These are phyloP conservation scores for Medicago ruthenica DNA, from an alignment of 306 rosid species.

Conservation along the genomic window DNA sequence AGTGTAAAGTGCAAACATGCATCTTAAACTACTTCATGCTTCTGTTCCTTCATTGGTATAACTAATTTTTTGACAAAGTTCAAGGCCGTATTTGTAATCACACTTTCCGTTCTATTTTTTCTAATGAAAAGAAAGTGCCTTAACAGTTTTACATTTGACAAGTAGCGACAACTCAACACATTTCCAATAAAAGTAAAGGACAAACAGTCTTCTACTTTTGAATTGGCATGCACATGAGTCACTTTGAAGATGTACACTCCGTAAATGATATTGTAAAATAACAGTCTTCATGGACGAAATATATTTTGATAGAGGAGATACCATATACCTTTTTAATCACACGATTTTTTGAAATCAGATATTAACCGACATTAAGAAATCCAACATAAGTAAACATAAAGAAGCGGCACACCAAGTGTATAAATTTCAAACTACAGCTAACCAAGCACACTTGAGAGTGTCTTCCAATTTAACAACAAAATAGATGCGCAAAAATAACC, in stretches of 20 bases:
- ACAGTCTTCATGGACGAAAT: neutral
- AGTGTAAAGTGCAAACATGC: conserved; percentile 16
- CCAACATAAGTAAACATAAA: conserved; percentile 4
- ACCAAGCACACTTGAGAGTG: conserved; percentile 16
- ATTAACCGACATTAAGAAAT: conserved; percentile 3
- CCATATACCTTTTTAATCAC: neutral
- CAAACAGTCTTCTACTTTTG: conserved; percentile 11
- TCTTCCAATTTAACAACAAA: conserved; percentile 20
- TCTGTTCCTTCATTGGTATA: conserved; percentile 6
- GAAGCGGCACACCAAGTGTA: neutral
- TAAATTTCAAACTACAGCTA: conserved; percentile 9
- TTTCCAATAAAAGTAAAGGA: neutral
- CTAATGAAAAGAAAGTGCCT: neutral
- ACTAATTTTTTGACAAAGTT: conserved; percentile 13
- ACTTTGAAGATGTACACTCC: neutral
- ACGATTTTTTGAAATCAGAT: conserved; percentile 1
- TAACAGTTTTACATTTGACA: neutral
- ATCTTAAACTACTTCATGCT: conserved; percentile 15
- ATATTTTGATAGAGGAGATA: neutral
- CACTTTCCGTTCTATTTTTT: neutral
- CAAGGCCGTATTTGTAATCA: neutral
- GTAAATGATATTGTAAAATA: neutral
- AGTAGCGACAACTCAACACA: neutral
- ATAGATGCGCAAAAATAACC: conserved; percentile 9
- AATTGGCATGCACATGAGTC: neutral